Conservation (phyloP, 805 yeast genomes). For the Monosporozyma solicola region DNA sequence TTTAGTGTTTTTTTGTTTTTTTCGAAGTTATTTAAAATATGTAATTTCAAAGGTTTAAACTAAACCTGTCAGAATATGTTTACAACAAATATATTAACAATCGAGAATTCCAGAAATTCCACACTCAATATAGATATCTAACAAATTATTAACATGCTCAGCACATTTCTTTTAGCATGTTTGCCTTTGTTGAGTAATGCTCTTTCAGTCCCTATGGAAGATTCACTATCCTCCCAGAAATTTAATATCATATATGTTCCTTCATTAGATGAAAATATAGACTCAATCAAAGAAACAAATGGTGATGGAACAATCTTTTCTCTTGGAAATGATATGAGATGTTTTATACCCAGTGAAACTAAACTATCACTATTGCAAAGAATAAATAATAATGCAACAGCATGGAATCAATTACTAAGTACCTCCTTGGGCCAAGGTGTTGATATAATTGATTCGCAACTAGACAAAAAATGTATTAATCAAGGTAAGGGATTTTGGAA, state of each 20-base stretch:
- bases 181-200: constrained; percentile 1
- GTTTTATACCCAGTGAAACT: constrained; percentile 14
- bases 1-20: neutral
- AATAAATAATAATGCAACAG: constrained; percentile 6
- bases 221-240: constrained; percentile 12
- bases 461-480: constrained; percentile 19
- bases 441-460: constrained; percentile 9
- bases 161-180: neutral
- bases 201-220: constrained; percentile 16
- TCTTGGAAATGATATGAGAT: constrained; percentile 15
- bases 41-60: no score
- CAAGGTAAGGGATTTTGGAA: constrained; percentile 43
- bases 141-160: neutral
- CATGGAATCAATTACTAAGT: constrained; percentile 9
- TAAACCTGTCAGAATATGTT: no score
- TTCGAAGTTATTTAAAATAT: neutral
- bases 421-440: constrained; percentile 14
- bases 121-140: no score
- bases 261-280: neutral
- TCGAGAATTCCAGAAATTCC: no score
- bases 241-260: constrained; percentile 16
- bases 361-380: constrained; percentile 4
- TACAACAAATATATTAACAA: no score
- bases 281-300: neutral
- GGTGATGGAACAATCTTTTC: constrained; percentile 13